Percentiles rank a stretch among this genome's conserved stretches.
These are phyloP conservation scores for Nitzschia sp. DNA, from an alignment of 108 stramenopile species.

Conservation along the genomic window DNA sequence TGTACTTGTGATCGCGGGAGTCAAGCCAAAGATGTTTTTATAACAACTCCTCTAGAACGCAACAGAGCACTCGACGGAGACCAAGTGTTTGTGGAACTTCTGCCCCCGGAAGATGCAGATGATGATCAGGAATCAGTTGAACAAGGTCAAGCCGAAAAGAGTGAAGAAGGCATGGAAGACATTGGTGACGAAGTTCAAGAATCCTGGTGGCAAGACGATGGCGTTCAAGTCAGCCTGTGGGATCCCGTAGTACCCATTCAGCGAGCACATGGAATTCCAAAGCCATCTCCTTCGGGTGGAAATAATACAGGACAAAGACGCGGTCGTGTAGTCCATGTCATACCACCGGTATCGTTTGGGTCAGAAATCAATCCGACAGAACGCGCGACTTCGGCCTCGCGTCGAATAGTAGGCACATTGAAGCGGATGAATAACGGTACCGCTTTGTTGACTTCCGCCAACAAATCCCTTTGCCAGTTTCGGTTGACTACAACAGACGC, in stretches of 20 bases:
- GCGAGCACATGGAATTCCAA: constrained; percentile 10
- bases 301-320: constrained; percentile 36
- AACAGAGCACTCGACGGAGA: constrained; percentile 91
- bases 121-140: constrained; percentile 8
- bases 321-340: constrained; percentile 61
- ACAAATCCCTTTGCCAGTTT: constrained; percentile 61
- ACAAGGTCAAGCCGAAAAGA: constrained; percentile 9
- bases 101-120: constrained; percentile 34
- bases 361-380: constrained; percentile 33
- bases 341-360: constrained; percentile 48
- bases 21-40: constrained; percentile 63
- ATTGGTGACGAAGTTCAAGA: constrained; percentile 1
- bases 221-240: constrained; percentile 73
- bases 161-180: constrained; percentile 29
- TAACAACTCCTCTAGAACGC: constrained; percentile 52
- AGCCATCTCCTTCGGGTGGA: constrained; percentile 1
- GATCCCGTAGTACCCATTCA: constrained; percentile 68
- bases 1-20: constrained; percentile 80
- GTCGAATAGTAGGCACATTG: constrained; percentile 72
- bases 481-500: constrained; percentile 36
- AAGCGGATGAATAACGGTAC: constrained; percentile 42
- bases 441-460: constrained; percentile 59
- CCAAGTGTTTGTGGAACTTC: constrained; percentile 78
- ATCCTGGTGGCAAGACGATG: constrained; percentile 80
- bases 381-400: constrained; percentile 29